Evolutionary conservation across 176 grass and related monocot genomes (phyloP), one percentile per base, ranked within the genome.

Genomic region (Phragmites australis): DNA sequence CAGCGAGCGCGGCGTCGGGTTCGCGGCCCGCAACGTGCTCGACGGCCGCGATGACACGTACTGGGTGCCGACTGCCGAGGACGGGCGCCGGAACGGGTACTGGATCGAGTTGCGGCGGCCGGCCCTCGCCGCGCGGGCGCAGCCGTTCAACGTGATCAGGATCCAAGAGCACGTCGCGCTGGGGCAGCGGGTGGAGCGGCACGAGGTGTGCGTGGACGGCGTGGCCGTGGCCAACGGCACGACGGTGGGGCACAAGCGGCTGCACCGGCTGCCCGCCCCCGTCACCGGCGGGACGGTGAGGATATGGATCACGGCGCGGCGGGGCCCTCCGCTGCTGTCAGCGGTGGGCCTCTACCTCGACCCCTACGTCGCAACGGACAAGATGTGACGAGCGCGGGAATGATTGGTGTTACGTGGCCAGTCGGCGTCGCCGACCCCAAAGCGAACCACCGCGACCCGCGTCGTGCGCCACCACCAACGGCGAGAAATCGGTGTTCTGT

Each of bases 231-330:
- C 87, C 6, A 79, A 63, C 68, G 92, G 90, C 42, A 93, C 92
- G 1, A 94, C 92, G 27, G 92, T 98, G 17, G 96, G 96, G 11
- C 74, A 98, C 84, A 98, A 94, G 83, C 85, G 92, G 84, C 90
- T 98, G 85, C 88, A 98, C 89, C 90, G 83, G 81, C 88, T 98
- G 59, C 32, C 68, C 41, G 1, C 15, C 60, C 47, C 84, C 26
- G 81, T 86, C 25, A 74, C 68, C n/a, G 90, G 89, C 3, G 6
- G 49, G 78, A 49, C 77, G 77, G 91, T 98, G 79, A 81, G 29
- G 90, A 4, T 98, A 3, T 88, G 90, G 88, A 72, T 98, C 82
- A 37, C 60, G 44, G 75, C 84, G 64, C 76, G 74, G 53, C 64
- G 88, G 25, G 90, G 92, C 15, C 74, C 79, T 70, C 92, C 96